Base-by-base conservation (phyloP, 2,329 filamentous ascomycete genomes). In the Trichoderma lentiforme region DNA sequence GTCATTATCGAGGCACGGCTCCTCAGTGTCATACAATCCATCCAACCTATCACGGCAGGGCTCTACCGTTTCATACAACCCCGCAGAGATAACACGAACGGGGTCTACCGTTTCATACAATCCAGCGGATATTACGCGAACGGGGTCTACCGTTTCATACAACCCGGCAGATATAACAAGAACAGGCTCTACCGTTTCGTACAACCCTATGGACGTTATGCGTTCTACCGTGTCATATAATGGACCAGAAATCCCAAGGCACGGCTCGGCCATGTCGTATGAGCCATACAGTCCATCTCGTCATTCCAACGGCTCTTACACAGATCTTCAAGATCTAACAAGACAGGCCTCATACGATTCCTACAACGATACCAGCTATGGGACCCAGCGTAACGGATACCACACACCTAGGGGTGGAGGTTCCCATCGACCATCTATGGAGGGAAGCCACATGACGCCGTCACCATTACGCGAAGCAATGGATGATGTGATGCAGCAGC, bases 401-500 rank as follows among this genome's bases (percentile, higher is more conserved):
- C 83, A 87, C 69, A 90, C 87, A 1, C 87, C 89, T 2, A 83
- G 88, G 73, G 86, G 81, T 74, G 85, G 85, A 7, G 93, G 92
- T 1, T 91, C 92, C 0, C 86, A 84, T 43, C 91, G 91, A 3
- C 89, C 89, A 4, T 94, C 93, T 6, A 90, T 92, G 2, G 89
- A 86, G 60, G 84, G 85, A 51, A 88, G 86, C 58, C 90, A 90
- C 1, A 84, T 93, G 80, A 99, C 96, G 0, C 96, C 96, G 1
- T 98, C 96, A 3, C 96, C 96, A 0, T 84, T 99, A 3, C 88
- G 96, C 72, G 94, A 95, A 80, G 96, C 96, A 1, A 99, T 99
- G 94, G 95, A 98, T 78, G 95, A 97, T 81, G 95, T 99, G 4
- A 98, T 98, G 90, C 94, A 96, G 75, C 97, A 96, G 71, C 83